Percentiles rank a stretch among this genome's conserved stretches.
phyloP scores from a whole-genome alignment of 106 monocot species.

The Gastrodia elata region DNA sequence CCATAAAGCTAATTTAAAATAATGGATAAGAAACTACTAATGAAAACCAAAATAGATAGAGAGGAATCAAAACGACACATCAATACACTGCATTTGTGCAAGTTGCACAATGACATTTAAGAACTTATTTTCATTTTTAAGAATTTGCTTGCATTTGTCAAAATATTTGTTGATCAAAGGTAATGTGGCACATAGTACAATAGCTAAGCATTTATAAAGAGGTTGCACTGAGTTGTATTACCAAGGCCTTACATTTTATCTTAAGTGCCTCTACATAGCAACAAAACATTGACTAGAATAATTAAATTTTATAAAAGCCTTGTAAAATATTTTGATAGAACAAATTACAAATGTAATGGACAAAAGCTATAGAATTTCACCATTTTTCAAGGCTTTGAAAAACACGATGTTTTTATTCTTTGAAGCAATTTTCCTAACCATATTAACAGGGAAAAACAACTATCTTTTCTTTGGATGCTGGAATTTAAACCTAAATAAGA shows the following conservation, averaged over 20 bases:
- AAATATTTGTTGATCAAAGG: background rate
- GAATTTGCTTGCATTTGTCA: background rate
- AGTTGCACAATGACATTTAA: background rate
- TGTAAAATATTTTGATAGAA: background rate
- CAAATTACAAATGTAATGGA: background rate
- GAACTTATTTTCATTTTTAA: background rate
- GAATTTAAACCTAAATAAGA: background rate
- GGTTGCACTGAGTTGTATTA: background rate
- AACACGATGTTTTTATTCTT: background rate
- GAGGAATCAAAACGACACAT: background rate
- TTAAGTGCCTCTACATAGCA: background rate
- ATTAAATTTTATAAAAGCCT: background rate
- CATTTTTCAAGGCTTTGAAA: background rate
- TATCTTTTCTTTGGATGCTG: background rate
- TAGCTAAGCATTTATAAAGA: background rate
- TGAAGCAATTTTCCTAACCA: background rate
- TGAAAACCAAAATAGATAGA: background rate
- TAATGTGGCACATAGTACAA: background rate
- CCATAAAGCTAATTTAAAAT: background rate
- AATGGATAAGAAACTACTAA: background rate
- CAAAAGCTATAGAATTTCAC: background rate
- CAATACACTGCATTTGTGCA: background rate
- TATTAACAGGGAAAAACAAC: background rate
- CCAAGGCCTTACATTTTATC: background rate
- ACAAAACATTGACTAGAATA: background rate